A percentile compares a stretch with the other conserved stretches of the same genome.
phyloP scores from a whole-genome alignment of 345 rosid genomes.

The Citrus glauca region DNA sequence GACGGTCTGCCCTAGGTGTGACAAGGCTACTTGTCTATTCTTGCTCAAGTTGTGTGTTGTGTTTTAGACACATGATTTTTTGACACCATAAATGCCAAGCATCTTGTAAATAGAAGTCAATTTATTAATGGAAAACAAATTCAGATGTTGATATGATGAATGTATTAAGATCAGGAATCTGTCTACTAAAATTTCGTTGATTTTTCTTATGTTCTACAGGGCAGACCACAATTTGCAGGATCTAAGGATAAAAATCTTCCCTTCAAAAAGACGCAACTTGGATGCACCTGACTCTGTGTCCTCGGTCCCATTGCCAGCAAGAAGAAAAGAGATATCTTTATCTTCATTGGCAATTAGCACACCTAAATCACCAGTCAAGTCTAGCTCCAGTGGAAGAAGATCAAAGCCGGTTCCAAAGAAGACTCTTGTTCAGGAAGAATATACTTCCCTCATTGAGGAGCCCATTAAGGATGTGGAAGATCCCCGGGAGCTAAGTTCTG shows the following conservation, averaged over 20 bases:
- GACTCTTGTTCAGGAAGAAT: constrained; percentile 3
- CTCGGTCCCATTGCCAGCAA: constrained; percentile 9
- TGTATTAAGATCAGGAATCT: not conserved
- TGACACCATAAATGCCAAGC: not conserved
- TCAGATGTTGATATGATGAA: not conserved
- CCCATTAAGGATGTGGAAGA: constrained; percentile 18
- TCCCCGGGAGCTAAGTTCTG: constrained; percentile 15
- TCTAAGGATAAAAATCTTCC: constrained; percentile 35
- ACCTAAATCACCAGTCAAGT: constrained; percentile 19
- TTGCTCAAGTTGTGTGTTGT: not conserved
- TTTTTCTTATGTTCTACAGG: constrained; percentile 27
- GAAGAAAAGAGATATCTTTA: constrained; percentile 37
- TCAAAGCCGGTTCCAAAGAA: constrained; percentile 18
- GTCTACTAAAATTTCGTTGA: not conserved
- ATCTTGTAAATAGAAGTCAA: not conserved
- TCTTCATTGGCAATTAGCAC: constrained; percentile 26
- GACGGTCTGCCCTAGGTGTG: not conserved
- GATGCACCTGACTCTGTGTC: constrained; percentile 14
- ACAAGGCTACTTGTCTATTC: not conserved
- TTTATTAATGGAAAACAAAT: not conserved
- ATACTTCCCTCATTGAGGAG: not conserved
- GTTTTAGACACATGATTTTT: not conserved
- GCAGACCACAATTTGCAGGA: constrained; percentile 41
- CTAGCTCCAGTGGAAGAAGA: constrained; percentile 20
- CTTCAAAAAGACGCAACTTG: constrained; percentile 12